phyloP scores from a whole-genome alignment of 345 rosid genomes.

The Ceriops decandra region DNA sequence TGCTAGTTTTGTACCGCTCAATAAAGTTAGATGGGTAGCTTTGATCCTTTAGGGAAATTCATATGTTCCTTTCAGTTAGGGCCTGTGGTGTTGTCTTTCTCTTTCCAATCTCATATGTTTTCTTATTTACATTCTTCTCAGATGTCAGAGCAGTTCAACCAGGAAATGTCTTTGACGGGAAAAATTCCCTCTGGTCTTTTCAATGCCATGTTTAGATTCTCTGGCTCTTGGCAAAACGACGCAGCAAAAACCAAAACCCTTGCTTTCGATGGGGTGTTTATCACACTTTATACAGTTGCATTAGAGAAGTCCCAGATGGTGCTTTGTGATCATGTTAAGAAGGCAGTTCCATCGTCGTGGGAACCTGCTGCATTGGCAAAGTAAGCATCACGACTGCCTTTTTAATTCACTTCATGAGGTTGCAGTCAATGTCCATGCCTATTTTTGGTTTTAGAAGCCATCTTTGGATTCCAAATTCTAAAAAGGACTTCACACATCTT shows the following conservation, averaged over 20 bases:
- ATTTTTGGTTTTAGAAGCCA: too few relatives aligned
- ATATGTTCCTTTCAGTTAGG: background rate
- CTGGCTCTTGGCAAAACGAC: constrained; percentile 91
- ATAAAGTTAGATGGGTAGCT: too few relatives aligned
- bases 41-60: too few relatives aligned
- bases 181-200: constrained; percentile 92
- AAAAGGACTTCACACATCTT: too few relatives aligned
- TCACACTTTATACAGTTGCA: constrained; percentile 76
- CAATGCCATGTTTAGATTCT: constrained; percentile 84
- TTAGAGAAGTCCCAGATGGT: constrained; percentile 77
- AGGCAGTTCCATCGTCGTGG: constrained; percentile 83
- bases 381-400: constrained; percentile 20
- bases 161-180: constrained; percentile 77
- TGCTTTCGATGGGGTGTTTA: constrained; percentile 86
- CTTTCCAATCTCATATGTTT: constrained; percentile 6
- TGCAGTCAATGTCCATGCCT: too few relatives aligned
- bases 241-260: constrained; percentile 90
- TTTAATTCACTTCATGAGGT: too few relatives aligned
- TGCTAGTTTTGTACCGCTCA: too few relatives aligned
- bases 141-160: constrained; percentile 99
- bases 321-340: constrained; percentile 71
- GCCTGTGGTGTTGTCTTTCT: background rate
- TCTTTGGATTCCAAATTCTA: too few relatives aligned
- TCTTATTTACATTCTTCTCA: constrained; percentile 19
- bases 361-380: constrained; percentile 91